phyloP scores from a whole-genome alignment of 2,329 filamentous ascomycete species.

The Pseudomassariella vexata region DNA sequence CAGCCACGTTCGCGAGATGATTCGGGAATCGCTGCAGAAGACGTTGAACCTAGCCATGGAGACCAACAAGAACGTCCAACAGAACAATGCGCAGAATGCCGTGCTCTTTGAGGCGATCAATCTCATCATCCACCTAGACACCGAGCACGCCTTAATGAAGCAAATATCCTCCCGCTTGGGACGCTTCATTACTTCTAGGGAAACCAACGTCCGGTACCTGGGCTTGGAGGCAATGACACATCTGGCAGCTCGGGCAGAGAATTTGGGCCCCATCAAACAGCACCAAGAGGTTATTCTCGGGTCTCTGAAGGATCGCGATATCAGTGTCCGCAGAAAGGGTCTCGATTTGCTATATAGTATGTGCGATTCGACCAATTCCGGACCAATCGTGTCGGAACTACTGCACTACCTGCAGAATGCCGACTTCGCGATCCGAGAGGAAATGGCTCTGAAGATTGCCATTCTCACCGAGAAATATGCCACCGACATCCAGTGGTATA shows the following conservation, averaged over 20 bases:
- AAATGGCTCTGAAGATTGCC: slow-evolving; percentile 98
- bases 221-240: slow-evolving; percentile 98
- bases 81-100: slow-evolving; percentile 98
- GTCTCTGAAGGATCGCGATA: slow-evolving; percentile 90
- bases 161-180: slow-evolving; percentile 88
- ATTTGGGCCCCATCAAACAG: slow-evolving; percentile 93
- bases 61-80: slow-evolving; percentile 95
- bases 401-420: slow-evolving; percentile 92
- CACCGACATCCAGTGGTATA: slow-evolving; percentile 98
- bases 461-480: slow-evolving; percentile 98
- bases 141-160: slow-evolving; percentile 89
- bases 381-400: slow-evolving; percentile 87
- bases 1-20: slow-evolving; percentile 83
- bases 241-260: slow-evolving; percentile 87
- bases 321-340: slow-evolving; percentile 92
- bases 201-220: slow-evolving; percentile 95
- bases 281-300: slow-evolving; percentile 95
- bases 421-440: slow-evolving; percentile 95
- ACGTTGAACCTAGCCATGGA: slow-evolving; percentile 90
- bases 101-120: slow-evolving; percentile 98
- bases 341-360: slow-evolving; percentile 98
- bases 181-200: slow-evolving; percentile 92
- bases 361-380: slow-evolving; percentile 94
- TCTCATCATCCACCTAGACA: slow-evolving; percentile 94
- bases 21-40: slow-evolving; percentile 83